These are phyloP conservation scores for Aspergillus sp. DNA, from an alignment of 2,329 filamentous ascomycete genomes.

Conservation along the genomic window DNA sequence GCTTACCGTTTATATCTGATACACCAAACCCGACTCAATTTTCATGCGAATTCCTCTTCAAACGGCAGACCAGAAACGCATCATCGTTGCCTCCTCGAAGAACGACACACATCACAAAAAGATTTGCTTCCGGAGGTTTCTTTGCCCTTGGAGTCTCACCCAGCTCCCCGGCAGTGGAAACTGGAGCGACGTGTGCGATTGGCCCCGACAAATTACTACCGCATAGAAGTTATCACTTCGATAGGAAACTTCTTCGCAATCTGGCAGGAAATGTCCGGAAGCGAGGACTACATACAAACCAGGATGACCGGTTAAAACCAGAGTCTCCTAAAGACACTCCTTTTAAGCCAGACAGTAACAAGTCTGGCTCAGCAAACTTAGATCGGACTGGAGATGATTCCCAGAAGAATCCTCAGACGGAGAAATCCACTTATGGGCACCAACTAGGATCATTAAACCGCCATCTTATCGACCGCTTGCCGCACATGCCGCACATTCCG, in stretches of 20 bases:
- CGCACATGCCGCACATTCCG: conserved; percentile 69
- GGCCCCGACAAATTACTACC: conserved; percentile 24
- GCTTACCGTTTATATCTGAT: conserved; percentile 14
- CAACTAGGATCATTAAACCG: conserved; percentile 18
- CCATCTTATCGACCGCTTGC: conserved; percentile 53
- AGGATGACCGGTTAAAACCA: conserved; percentile 12
- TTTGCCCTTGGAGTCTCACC: conserved; percentile 44
- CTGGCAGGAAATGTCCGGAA: conserved; percentile 19
- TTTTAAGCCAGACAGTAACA: conserved; percentile 11
- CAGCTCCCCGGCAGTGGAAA: conserved; percentile 27
- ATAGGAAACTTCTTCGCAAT: conserved; percentile 12
- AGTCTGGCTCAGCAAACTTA: conserved; percentile 1
- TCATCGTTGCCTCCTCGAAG: conserved; percentile 18
- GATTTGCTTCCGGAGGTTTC: conserved; percentile 51
- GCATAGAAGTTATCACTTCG: conserved; percentile 15
- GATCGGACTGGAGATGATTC: conserved; percentile 6
- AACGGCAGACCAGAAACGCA: conserved; percentile 9
- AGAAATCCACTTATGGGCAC: conserved; percentile 15
- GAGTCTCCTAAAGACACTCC: conserved; percentile 10
- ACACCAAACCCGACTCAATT: conserved; percentile 8
- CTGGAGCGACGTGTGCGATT: conserved; percentile 25
- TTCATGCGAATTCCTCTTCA: conserved; percentile 10
- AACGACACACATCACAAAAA: conserved; percentile 41
- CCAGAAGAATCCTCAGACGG: conserved; percentile 17
- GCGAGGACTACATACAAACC: conserved; percentile 26